Percentiles rank a stretch among this genome's conserved stretches.
Evolutionary conservation across 768 basidiomycete genomes (phyloP).

Genomic region (Suillus paluster): DNA sequence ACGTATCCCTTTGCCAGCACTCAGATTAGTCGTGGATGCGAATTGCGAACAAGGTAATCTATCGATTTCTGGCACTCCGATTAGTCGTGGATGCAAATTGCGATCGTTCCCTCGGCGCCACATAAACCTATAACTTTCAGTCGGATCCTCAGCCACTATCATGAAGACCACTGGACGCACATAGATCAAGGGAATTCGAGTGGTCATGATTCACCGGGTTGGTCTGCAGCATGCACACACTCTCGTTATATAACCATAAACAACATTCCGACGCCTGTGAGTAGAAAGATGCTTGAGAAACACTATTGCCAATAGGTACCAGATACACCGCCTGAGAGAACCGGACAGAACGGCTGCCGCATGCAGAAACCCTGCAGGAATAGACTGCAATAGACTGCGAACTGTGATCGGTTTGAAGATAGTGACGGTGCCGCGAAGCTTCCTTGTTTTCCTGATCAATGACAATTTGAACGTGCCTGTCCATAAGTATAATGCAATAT

Average conservation of each 20-base stretch:
- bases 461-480: background rate
- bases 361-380: background rate
- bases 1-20: slow-evolving; percentile 6
- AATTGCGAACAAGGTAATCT: slow-evolving; percentile 7
- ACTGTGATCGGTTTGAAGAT: too few relatives aligned
- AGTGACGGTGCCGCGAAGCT: background rate
- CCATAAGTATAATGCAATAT: background rate
- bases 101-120: background rate
- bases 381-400: background rate
- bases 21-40: slow-evolving; percentile 10
- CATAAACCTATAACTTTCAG: background rate
- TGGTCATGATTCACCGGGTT: background rate
- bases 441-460: background rate
- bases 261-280: background rate
- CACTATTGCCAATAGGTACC: background rate
- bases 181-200: slow-evolving; percentile 8
- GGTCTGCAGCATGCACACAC: background rate
- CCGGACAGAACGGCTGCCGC: background rate
- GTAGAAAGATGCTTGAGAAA: background rate
- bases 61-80: slow-evolving; percentile 11
- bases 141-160: background rate
- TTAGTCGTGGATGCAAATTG: slow-evolving; percentile 6
- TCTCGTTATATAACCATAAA: background rate
- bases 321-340: background rate
- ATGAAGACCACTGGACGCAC: background rate